Evolutionary conservation across 495 filamentous ascomycete genomes (phyloP).

Genomic region (Podospora tetraspora): DNA sequence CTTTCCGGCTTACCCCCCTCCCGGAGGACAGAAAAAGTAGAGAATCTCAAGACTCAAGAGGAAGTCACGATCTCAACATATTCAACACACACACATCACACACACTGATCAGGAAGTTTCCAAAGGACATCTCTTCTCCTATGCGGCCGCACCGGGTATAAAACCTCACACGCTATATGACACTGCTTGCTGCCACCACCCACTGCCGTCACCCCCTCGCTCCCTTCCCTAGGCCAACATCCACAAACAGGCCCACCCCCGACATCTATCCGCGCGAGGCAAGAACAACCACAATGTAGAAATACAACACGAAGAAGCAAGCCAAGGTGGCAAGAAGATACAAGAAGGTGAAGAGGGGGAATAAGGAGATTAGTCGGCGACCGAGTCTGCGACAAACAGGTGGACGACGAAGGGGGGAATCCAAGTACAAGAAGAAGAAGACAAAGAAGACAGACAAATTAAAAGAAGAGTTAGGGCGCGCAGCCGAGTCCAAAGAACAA

Average conservation of each 20-base stretch:
- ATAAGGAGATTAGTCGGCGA: neutral
- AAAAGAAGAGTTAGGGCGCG: neutral
- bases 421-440: neutral
- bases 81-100: no score
- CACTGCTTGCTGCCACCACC: neutral
- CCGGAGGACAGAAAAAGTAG: no score
- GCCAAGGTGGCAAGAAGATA: neutral
- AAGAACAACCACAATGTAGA: neutral
- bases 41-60: neutral
- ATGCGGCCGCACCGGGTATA: neutral
- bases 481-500: neutral
- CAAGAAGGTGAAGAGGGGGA: neutral
- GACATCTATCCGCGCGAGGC: neutral
- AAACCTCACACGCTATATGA: neutral
- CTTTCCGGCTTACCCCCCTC: no score
- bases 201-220: no score
- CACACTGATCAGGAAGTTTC: no score
- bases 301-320: neutral
- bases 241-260: no score
- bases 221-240: no score
- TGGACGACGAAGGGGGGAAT: neutral
- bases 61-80: neutral
- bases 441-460: neutral
- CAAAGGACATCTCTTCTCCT: neutral
- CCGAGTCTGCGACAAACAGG: no score